Evolutionary conservation across 2,329 filamentous ascomycete species (phyloP), one percentile per base, ranked within the genome.

Genomic region (Aspergillaceae sp.): DNA sequence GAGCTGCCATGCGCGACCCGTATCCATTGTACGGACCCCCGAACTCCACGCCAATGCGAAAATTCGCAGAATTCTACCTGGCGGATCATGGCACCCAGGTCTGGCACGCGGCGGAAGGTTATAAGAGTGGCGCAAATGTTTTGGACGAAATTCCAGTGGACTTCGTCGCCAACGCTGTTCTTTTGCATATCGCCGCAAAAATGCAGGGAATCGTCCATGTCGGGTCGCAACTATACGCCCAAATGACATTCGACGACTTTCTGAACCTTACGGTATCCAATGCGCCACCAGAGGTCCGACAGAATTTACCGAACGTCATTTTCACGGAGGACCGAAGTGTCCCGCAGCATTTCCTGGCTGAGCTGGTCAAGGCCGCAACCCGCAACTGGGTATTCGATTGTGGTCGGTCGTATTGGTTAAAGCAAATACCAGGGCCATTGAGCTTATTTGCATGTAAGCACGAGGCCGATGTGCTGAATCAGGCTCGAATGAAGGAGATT

Each of bases 371-470:
- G 41, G 60, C 62, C 5, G 57, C 56, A 8, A 61, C 59, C 8
- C 55, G 61, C 1, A 58, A 63, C 43, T 64, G 61, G 61, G 4
- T 56, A 5, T 64, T 64, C 46, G 59, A 64, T 42, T 64, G 61
- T 41, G 56, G 61, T 7, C 50, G 58, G 32, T 63, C 60, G 5
- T 63, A 62, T 42, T 64, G 61, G 61, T 41, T 64, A 37, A 61
- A 57, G 29, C 58, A 62, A 33, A 49, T 62, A 4, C 51, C 56
- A 4, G 61, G 61, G 0, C 58, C 60, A 4, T 50, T 64, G 46
- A 62, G 55, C 46, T 49, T 64, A 7, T 48, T 51, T 7, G 48
- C 49, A 10, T 60, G 59, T 41, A 57, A 54, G 40, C 47, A 51
- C 36, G 51, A 62, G 41, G 55, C 51, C 29, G 56, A 63, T 37